Percentiles rank a stretch among this genome's conserved stretches.
These are phyloP conservation scores for Cordyceps cateniannulata DNA, from an alignment of 2,329 filamentous ascomycete genomes.

Conservation along the genomic window DNA sequence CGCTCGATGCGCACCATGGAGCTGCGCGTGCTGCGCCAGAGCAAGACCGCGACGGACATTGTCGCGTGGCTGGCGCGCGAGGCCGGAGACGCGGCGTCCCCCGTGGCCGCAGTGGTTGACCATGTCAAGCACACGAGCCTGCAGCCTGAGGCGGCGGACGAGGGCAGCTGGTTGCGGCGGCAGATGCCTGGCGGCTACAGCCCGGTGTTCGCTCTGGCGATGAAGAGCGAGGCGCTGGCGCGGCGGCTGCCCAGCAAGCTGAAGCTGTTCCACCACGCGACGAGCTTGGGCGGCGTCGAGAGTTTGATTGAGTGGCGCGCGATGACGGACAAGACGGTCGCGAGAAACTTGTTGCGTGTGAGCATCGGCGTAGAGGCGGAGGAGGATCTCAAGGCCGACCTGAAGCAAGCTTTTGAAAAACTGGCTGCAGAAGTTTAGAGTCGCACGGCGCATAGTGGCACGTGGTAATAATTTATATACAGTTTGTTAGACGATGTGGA, in stretches of 20 bases:
- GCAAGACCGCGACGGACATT: constrained; percentile 59
- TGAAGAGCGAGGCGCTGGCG: constrained; percentile 56
- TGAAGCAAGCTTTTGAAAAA: constrained; percentile 59
- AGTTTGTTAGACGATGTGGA: not conserved
- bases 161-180: constrained; percentile 63
- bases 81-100: constrained; percentile 31
- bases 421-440: constrained; percentile 26
- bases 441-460: not conserved
- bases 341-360: constrained; percentile 66
- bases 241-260: constrained; percentile 69
- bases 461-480: not conserved
- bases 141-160: constrained; percentile 55
- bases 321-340: constrained; percentile 73
- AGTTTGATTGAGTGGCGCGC: constrained; percentile 93
- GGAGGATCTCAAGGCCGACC: constrained; percentile 75
- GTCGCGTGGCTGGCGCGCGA: constrained; percentile 64
- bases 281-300: constrained; percentile 88
- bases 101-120: constrained; percentile 48
- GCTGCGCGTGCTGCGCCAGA: constrained; percentile 72
- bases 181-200: constrained; percentile 94
- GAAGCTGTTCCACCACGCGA: constrained; percentile 85
- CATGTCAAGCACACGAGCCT: constrained; percentile 71
- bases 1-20: constrained; percentile 81
- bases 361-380: constrained; percentile 83
- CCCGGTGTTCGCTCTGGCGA: constrained; percentile 74